phyloP scores from a whole-genome alignment of 2,329 filamentous ascomycete genomes.

The Sclerotinia spermophila region DNA sequence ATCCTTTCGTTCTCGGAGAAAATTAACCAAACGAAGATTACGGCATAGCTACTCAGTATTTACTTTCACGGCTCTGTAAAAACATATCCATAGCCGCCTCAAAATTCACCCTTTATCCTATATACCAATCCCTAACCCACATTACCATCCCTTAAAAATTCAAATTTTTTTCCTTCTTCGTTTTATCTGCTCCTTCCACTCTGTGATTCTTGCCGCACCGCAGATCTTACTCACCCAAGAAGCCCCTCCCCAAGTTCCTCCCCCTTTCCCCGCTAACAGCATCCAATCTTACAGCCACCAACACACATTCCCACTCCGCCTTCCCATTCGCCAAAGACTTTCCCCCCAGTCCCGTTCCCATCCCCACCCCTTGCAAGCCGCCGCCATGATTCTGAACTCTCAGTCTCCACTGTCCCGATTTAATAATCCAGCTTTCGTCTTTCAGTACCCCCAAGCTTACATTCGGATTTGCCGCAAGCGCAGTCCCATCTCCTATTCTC shows the following conservation, averaged over 20 bases:
- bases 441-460: conserved; percentile 6
- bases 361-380: conserved; percentile 60
- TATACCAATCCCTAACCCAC: background rate
- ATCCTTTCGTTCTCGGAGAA: background rate
- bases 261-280: conserved; percentile 62
- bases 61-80: background rate
- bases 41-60: background rate
- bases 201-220: background rate
- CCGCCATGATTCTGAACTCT: conserved; percentile 56
- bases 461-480: background rate
- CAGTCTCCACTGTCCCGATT: conserved; percentile 68
- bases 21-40: background rate
- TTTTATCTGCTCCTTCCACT: background rate
- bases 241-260: conserved; percentile 62
- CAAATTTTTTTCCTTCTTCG: background rate
- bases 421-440: conserved; percentile 54
- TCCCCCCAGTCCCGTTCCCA: conserved; percentile 60
- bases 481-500: conserved; percentile 17
- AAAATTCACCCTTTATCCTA: background rate
- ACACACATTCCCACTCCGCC: conserved; percentile 62
- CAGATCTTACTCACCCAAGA: conserved; percentile 44
- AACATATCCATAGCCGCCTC: background rate
- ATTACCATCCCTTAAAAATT: background rate
- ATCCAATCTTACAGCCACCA: conserved; percentile 74
- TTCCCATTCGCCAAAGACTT: conserved; percentile 40